A percentile compares a stretch with the other conserved stretches of the same genome.
phyloP scores from a whole-genome alignment of 352 stramenopile genomes.

The Pythium utonaiense region DNA sequence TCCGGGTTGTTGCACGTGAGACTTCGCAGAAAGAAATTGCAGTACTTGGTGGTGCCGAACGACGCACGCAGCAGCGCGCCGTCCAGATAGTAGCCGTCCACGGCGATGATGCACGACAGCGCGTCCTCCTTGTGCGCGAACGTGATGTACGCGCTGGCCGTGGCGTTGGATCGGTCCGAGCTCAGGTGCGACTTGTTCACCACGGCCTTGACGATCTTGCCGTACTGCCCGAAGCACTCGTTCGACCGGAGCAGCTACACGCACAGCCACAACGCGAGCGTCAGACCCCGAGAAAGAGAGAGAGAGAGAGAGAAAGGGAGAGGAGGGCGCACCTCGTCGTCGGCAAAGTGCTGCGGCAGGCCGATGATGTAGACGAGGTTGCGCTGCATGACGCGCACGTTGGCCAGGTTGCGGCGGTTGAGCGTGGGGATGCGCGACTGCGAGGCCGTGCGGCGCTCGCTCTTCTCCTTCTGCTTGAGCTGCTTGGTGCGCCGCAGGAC shows the following conservation, averaged over 20 bases:
- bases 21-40: slow-evolving; percentile 91
- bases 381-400: slow-evolving; percentile 91
- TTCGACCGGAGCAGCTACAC: slow-evolving; percentile 67
- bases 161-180: slow-evolving; percentile 63
- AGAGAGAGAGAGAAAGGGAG: not conserved
- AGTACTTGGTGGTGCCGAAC: slow-evolving; percentile 96
- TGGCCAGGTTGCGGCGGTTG: slow-evolving; percentile 83
- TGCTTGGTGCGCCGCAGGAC: slow-evolving; percentile 77
- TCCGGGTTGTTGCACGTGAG: slow-evolving; percentile 92
- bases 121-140: slow-evolving; percentile 91
- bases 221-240: slow-evolving; percentile 87
- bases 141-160: slow-evolving; percentile 92
- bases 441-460: slow-evolving; percentile 53
- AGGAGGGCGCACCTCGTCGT: slow-evolving; percentile 54
- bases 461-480: slow-evolving; percentile 84
- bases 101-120: slow-evolving; percentile 86
- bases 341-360: slow-evolving; percentile 77
- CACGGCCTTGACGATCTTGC: slow-evolving; percentile 91
- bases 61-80: slow-evolving; percentile 76
- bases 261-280: not conserved
- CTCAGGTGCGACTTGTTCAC: slow-evolving; percentile 87
- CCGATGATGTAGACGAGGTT: slow-evolving; percentile 96
- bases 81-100: slow-evolving; percentile 90
- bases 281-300: not conserved
- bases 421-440: slow-evolving; percentile 36